A percentile compares a stretch with the other conserved stretches of the same genome.
phyloP scores from a whole-genome alignment of 2,329 filamentous ascomycete species.

The Furcasterigmium furcatum region DNA sequence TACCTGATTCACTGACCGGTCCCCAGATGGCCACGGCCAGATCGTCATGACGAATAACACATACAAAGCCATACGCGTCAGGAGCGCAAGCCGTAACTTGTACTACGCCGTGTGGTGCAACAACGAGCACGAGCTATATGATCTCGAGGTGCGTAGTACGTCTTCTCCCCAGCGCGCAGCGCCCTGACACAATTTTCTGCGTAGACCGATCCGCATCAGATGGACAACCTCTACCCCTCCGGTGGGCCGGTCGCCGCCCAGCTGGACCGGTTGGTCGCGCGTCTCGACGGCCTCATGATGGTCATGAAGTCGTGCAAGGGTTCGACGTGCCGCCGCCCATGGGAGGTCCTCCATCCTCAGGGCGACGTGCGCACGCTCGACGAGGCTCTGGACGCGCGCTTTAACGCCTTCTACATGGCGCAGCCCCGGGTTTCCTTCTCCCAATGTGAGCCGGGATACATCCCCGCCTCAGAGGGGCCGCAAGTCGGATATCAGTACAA shows the following conservation, averaged over 20 bases:
- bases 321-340: slow-evolving; percentile 49
- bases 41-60: slow-evolving; percentile 42
- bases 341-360: slow-evolving; percentile 52
- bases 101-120: slow-evolving; percentile 70
- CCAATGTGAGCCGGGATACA: slow-evolving; percentile 53
- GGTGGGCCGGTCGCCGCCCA: not conserved
- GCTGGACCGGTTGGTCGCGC: slow-evolving; percentile 33
- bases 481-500: slow-evolving; percentile 19
- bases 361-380: slow-evolving; percentile 46
- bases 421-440: slow-evolving; percentile 47
- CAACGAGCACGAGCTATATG: slow-evolving; percentile 64
- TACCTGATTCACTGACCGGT: not conserved
- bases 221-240: slow-evolving; percentile 36
- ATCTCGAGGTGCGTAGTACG: slow-evolving; percentile 43
- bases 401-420: slow-evolving; percentile 50
- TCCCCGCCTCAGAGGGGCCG: slow-evolving; percentile 52
- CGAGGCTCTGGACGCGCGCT: slow-evolving; percentile 44
- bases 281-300: slow-evolving; percentile 56
- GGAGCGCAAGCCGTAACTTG: slow-evolving; percentile 52
- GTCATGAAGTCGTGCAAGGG: slow-evolving; percentile 60
- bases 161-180: not conserved
- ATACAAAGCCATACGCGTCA: slow-evolving; percentile 58
- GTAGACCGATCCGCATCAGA: slow-evolving; percentile 49
- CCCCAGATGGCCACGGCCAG: not conserved
- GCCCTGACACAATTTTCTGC: not conserved